Evolutionary conservation across 495 filamentous ascomycete species (phyloP), one percentile per base, ranked within the genome.

Genomic region (Xylaria nigripes): DNA sequence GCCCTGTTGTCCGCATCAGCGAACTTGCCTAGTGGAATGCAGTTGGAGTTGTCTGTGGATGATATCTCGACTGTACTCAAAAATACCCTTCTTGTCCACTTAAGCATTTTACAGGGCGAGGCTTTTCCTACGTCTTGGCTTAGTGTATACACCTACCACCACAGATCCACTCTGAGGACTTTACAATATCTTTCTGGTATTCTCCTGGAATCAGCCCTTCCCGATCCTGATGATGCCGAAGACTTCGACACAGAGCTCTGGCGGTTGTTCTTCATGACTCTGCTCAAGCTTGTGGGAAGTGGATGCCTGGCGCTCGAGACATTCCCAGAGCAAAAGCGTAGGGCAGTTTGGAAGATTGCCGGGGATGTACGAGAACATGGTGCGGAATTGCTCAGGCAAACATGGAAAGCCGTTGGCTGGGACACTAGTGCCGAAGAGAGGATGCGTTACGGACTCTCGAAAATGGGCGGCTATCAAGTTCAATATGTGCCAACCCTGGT

Each of bases 341-440:
- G 93, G 23, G 91, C 92, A 3, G 91, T 97, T 13, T 97, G 94
- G 93, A 97, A 97, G 73, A 95, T 99, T 62, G 94, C 90, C 24
- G 94, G 93, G 19, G 93, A 99, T 75, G 89, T 99, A 47, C 77
- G 93, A 49, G 90, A 97, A 66, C 79, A 89, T 59, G 94, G 93
- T 42, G 92, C 93, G 1, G 84, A 90, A 27, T 72, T 99, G 8
- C 70, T 99, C 44, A 79, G 86, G 34, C 75, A 81, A 19, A 93
- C 84, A 27, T 99, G 93, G 93, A 89, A 95, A 66, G 88, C 92
- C 10, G 95, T 99, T 60, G 93, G 93, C 13, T 99, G 93, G 93
- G 93, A 97, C 62, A 87, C 89, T 0, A 86, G 80, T 41, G 68
- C 79, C 10, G 92, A 96, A 18, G 87, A 92, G 63, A 67, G 71